Evolutionary conservation across 2,329 filamentous ascomycete species (phyloP).

Genomic region (Chalaropsis thielavioides): DNA sequence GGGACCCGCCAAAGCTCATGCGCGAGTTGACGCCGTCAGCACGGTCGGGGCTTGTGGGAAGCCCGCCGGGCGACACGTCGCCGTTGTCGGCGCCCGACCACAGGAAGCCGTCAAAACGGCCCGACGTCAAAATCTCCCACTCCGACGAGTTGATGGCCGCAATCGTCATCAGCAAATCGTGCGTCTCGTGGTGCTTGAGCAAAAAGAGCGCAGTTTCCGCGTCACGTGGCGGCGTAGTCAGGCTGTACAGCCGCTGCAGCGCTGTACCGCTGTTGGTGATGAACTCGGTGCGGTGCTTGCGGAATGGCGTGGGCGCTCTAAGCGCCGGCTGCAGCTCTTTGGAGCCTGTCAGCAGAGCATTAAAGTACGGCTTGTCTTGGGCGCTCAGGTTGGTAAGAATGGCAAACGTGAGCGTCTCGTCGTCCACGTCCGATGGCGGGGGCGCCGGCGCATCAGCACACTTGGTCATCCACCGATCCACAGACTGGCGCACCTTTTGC

Average conservation of each 20-base stretch:
- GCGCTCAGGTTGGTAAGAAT: slow-evolving; percentile 75
- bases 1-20: slow-evolving; percentile 15
- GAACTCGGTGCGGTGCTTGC: slow-evolving; percentile 54
- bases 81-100: slow-evolving; percentile 77
- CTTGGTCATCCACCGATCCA: slow-evolving; percentile 76
- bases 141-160: slow-evolving; percentile 81
- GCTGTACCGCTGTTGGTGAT: slow-evolving; percentile 62
- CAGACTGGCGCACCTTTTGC: slow-evolving; percentile 79
- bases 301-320: slow-evolving; percentile 54
- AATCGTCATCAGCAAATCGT: slow-evolving; percentile 75
- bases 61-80: slow-evolving; percentile 34
- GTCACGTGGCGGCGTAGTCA: slow-evolving; percentile 59
- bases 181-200: slow-evolving; percentile 64
- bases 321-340: slow-evolving; percentile 40
- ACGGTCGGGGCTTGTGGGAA: slow-evolving; percentile 30
- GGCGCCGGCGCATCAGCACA: slow-evolving; percentile 61
- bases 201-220: slow-evolving; percentile 77
- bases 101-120: slow-evolving; percentile 87
- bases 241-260: slow-evolving; percentile 71
- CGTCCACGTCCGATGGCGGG: slow-evolving; percentile 77
- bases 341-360: slow-evolving; percentile 55
- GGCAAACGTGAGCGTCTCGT: slow-evolving; percentile 85
- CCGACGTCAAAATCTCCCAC: slow-evolving; percentile 90
- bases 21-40: slow-evolving; percentile 20
- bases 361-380: slow-evolving; percentile 66